Evolutionary conservation across 2,329 filamentous ascomycete species (phyloP), one percentile per base, ranked within the genome.

Genomic region (Xylariaceae sp.): DNA sequence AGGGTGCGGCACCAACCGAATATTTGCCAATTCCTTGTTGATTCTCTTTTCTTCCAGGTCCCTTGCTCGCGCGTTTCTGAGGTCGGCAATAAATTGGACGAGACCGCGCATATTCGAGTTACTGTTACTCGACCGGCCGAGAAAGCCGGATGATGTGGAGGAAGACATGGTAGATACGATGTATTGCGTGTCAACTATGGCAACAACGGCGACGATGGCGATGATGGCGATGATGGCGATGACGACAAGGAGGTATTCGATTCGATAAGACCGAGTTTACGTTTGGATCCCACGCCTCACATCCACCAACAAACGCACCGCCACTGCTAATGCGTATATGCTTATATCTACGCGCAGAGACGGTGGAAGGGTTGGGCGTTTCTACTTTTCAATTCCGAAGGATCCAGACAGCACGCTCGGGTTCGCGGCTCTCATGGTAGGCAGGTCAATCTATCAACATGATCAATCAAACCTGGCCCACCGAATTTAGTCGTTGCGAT

Each of bases 21-120:
- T 99, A 70, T 99, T 99, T 69, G 94, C 94, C 71, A 99, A 76
- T 76, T 99, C 94, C 78, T 99, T 99, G 74, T 99, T 99, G 77
- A 99, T 97, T 69, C 94, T 84, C 80, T 99, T 99, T 78, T 99
- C 94, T 72, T 99, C 94, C 59, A 99, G 76, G 71, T 99, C 94
- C 58, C 95, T 84, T 44, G 95, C 94, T 71, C 94, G 83, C 50
- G 94, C 94, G 72, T 99, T 99, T 70, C 94, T 81, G 67, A 99
- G 73, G 71, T 99, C 94, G 58, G 94, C 94, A 71, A 99, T 99
- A 76, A 99, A 99, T 71, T 96, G 95, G 45, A 99, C 94, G 63
- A 99, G 79, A 26, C 94, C 92, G 63, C 84, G 81, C 84, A 87
- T 87, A 67, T 86, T 86, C 39, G 83, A 78, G 70, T 81, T 85